phyloP scores from a whole-genome alignment of 2,329 filamentous ascomycete species.

The Ascochyta viciae-villosae region DNA sequence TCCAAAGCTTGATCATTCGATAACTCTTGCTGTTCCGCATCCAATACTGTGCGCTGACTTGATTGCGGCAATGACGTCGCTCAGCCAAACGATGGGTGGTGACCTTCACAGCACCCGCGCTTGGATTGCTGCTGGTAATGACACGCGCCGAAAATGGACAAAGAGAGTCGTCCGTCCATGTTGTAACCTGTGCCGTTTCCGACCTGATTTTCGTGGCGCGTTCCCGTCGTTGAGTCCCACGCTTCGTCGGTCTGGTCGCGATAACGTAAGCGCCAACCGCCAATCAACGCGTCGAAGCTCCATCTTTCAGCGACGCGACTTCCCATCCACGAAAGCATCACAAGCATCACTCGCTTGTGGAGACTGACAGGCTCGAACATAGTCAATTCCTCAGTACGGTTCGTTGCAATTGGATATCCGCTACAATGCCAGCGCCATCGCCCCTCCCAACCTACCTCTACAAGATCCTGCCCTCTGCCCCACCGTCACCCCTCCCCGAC shows the following conservation, averaged over 20 bases:
- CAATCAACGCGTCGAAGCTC: constrained; percentile 12
- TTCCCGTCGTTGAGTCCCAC: constrained; percentile 16
- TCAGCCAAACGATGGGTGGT: constrained; percentile 6
- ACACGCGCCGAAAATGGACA: not conserved
- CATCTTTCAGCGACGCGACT: constrained; percentile 9
- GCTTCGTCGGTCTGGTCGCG: constrained; percentile 10
- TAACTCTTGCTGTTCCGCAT: constrained; percentile 1
- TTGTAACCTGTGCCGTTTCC: constrained; percentile 16
- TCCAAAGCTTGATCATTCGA: not conserved
- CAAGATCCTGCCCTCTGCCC: constrained; percentile 65
- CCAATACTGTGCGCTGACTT: constrained; percentile 4
- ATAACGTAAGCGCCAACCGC: constrained; percentile 7
- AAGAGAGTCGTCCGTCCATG: constrained; percentile 8
- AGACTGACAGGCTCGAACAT: not conserved
- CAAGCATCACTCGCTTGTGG: not conserved
- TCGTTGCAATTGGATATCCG: not conserved
- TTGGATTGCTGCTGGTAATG: not conserved
- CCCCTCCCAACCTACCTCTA: constrained; percentile 56
- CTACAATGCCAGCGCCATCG: constrained; percentile 40
- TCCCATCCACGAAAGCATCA: not conserved
- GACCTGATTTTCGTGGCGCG: constrained; percentile 20
- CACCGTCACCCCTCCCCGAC: constrained; percentile 61
- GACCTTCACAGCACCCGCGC: not conserved
- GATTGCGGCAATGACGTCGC: constrained; percentile 13
- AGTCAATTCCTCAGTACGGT: not conserved